Percentiles rank a stretch among this genome's conserved stretches.
Evolutionary conservation across 2,329 filamentous ascomycete genomes (phyloP).

Genomic region (Leptographium procerum): DNA sequence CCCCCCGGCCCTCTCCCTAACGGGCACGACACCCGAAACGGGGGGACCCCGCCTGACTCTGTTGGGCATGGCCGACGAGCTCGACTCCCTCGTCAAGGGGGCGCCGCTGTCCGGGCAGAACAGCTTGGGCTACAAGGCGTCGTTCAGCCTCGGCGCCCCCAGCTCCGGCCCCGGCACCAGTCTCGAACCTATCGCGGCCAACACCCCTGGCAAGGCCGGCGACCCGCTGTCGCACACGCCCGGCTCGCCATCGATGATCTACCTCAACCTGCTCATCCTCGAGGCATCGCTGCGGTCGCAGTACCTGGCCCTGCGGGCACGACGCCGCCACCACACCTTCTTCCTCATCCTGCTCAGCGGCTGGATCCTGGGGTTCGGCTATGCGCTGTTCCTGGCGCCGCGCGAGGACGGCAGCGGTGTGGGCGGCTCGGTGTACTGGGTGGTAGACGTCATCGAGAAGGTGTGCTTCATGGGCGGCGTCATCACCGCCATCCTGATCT

Average conservation of each 20-base stretch:
- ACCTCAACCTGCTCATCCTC: conserved; percentile 93
- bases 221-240: conserved; percentile 74
- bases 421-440: conserved; percentile 92
- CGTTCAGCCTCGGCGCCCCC: neutral
- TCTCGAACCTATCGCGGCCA: conserved; percentile 28
- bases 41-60: neutral
- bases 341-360: conserved; percentile 68
- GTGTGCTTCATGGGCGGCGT: conserved; percentile 85
- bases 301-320: conserved; percentile 79
- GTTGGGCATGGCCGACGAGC: conserved; percentile 45
- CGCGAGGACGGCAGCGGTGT: conserved; percentile 85
- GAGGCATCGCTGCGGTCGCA: conserved; percentile 88
- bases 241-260: conserved; percentile 91
- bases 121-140: neutral
- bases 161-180: neutral
- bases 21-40: neutral
- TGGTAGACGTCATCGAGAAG: conserved; percentile 81
- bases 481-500: conserved; percentile 76
- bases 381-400: conserved; percentile 89
- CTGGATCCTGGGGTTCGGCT: conserved; percentile 79
- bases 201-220: conserved; percentile 33
- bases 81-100: conserved; percentile 90
- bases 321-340: conserved; percentile 84
- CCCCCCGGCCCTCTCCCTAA: no score
- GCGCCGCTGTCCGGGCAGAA: conserved; percentile 48